Evolutionary conservation across 257 asterid species (phyloP), one percentile per base, ranked within the genome.

Genomic region (Rubia yunnanensis): DNA sequence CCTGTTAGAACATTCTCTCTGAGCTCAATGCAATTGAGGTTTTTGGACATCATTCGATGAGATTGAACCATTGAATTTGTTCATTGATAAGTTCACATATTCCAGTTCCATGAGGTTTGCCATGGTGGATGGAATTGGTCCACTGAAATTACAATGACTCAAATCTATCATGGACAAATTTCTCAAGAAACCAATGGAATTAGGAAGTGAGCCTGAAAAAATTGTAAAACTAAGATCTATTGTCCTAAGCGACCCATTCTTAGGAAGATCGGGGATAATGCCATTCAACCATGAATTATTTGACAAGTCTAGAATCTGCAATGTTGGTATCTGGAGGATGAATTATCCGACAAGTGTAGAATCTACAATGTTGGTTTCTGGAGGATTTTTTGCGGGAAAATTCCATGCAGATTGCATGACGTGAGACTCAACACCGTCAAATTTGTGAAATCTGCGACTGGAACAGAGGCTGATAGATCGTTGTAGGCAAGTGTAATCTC

Each of bases 41-140:
- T 70, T 5, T 32, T 61, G n/a, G 68, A 71, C 49, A 3, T 14
- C 0, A 18, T 70, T 66, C 10, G 58, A n/a, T 7, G 78, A 76
- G 9, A 73, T 49, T 3, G 30, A 13, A 23, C 76, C 74, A 0
- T 15, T 63, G 34, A 74, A 66, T 0, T 15, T 24, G 58, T 74
- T 74, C 35, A 0, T 8, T 5, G 79, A 74, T 2, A 78, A 38
- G 20, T 77, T 76, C 49, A 77, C 20, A 68, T 41, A 14, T 20
- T n/a, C 23, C 27, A 71, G 66, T 0, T 27, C 18, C 1, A 4
- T 18, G 0, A 74, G 77, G 24, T 50, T 71, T 18, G 24, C 34
- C 38, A 78, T 8, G 49, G 60, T n/a, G 27, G 39, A 8, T 15
- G 82, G 75, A n/a, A n/a, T n/a, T n/a, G n/a, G n/a, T n/a, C n/a